Base-by-base conservation (phyloP, 345 rosid species). In the Toxicodendron radicans region DNA sequence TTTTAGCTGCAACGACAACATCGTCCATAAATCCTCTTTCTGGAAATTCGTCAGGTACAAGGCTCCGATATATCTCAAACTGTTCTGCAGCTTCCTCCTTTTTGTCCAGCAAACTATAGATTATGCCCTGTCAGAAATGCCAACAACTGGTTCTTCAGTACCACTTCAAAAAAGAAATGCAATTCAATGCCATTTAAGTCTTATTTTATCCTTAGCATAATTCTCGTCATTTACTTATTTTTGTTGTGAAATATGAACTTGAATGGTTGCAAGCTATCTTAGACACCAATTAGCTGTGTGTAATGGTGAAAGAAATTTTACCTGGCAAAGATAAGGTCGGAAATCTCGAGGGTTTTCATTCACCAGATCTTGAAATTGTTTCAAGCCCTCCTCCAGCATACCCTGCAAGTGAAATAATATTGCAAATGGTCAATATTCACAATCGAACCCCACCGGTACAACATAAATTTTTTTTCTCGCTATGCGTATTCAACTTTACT, bases 261-360 rank as follows among this genome's bases (percentile, higher is more conserved):
- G 46, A 18, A 7, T 9, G 43, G 7, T 7, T 38, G 43, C 9
- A 7, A 38, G 6, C 43, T 38, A 9, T 51, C 17, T 1, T 51
- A 49, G 17, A 21, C 51, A 48, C 45, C 52, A 63, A 32, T 18
- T 60, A 62, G n/a, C 43, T 27, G 72, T 20, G 18, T 23, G 54
- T 58, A 89, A 97, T 91, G 56, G 59, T 30, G 10, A 10, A 56
- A 46, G 35, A 18, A 80, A 73, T 35, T 57, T 72, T 81, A 89
- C 99, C 92, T 90, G 97, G 81, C 97, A 95, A 79, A 95, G 99
- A 80, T 92, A 95, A 43, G 97, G 97, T 77, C 99, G 88, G 30
- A 95, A 92, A 85, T 95, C 99, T 79, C 89, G 86, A 79, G 97
- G 98, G 79, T 95, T 83, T 38, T 92, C 95, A 41, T 83, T 73